Evolutionary conservation across 2,329 filamentous ascomycete genomes (phyloP).

Genomic region (Escovopsis sp.): DNA sequence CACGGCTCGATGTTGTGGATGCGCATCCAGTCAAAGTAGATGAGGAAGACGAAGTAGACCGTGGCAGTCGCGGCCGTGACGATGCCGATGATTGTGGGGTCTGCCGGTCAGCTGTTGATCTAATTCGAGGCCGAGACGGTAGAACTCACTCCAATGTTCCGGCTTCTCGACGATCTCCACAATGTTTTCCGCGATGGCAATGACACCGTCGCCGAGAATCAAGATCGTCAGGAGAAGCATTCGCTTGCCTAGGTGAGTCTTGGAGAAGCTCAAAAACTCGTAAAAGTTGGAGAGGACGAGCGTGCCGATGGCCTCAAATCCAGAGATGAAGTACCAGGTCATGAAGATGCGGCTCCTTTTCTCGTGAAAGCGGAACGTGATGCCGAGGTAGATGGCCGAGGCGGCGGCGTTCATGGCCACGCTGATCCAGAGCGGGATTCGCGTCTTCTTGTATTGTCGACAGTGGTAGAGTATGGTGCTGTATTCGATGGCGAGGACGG

Average conservation of each 20-base stretch:
- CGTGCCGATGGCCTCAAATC: constrained; percentile 34
- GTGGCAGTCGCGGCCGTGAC: constrained; percentile 23
- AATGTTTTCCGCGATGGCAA: constrained; percentile 37
- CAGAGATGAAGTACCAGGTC: constrained; percentile 38
- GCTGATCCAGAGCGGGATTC: constrained; percentile 20
- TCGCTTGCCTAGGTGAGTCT: constrained; percentile 47
- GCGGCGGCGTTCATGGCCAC: constrained; percentile 20
- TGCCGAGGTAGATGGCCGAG: constrained; percentile 24
- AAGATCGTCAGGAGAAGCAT: constrained; percentile 50
- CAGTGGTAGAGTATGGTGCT: constrained; percentile 28
- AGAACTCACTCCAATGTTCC: constrained; percentile 23
- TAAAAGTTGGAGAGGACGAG: constrained; percentile 38
- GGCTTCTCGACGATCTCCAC: constrained; percentile 30
- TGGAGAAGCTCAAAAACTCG: constrained; percentile 42
- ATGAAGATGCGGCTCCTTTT: constrained; percentile 20
- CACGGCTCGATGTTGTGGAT: constrained; percentile 41
- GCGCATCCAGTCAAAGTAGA: constrained; percentile 48
- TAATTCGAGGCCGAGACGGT: not conserved
- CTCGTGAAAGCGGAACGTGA: constrained; percentile 23
- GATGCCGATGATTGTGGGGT: constrained; percentile 23
- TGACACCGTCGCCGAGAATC: constrained; percentile 50
- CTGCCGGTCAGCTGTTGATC: not conserved
- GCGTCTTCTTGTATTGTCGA: constrained; percentile 22
- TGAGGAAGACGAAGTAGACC: constrained; percentile 30
- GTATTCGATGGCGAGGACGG: constrained; percentile 40